Evolutionary conservation across 805 yeast species (phyloP).

Genomic region (Wilhelminamyces savonicus): DNA sequence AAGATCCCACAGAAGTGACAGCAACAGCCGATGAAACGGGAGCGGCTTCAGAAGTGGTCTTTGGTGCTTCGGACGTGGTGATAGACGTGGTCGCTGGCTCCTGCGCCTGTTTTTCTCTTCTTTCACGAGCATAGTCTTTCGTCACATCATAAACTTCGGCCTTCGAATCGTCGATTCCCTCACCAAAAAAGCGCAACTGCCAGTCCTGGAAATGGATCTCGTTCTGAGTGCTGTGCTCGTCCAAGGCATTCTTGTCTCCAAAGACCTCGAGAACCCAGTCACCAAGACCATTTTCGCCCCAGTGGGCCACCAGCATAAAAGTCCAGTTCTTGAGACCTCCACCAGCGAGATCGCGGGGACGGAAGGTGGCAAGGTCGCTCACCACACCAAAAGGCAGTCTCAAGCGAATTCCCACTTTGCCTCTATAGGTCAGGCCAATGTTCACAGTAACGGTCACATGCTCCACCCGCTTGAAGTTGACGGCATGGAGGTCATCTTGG

Average conservation of each 20-base stretch:
- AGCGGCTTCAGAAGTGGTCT: conserved; percentile 1
- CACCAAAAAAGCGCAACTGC: conserved; percentile 82
- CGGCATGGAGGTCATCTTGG: conserved; percentile 40
- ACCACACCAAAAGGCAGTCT: conserved; percentile 69
- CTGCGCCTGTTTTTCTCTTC: conserved; percentile 14
- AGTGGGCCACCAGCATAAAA: conserved; percentile 96
- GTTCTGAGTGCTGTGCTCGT: conserved; percentile 31
- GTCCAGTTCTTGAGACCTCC: conserved; percentile 78
- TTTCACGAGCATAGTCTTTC: conserved; percentile 39
- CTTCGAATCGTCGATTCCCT: conserved; percentile 55
- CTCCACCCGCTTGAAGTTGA: conserved; percentile 69
- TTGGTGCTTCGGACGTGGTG: not conserved
- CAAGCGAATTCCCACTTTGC: conserved; percentile 59
- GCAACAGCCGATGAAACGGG: no score
- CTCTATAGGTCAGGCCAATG: conserved; percentile 60
- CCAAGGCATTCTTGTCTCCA: conserved; percentile 6
- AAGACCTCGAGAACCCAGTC: conserved; percentile 71
- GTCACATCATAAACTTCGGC: conserved; percentile 51
- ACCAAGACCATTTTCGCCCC: conserved; percentile 84
- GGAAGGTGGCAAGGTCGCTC: conserved; percentile 66
- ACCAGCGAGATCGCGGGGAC: conserved; percentile 50
- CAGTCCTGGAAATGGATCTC: conserved; percentile 48
- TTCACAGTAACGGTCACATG: conserved; percentile 81
- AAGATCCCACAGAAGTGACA: not conserved
- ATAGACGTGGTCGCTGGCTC: conserved; percentile 3